Evolutionary conservation across 306 rosid genomes (phyloP).

Genomic region (Carpinus viminea): DNA sequence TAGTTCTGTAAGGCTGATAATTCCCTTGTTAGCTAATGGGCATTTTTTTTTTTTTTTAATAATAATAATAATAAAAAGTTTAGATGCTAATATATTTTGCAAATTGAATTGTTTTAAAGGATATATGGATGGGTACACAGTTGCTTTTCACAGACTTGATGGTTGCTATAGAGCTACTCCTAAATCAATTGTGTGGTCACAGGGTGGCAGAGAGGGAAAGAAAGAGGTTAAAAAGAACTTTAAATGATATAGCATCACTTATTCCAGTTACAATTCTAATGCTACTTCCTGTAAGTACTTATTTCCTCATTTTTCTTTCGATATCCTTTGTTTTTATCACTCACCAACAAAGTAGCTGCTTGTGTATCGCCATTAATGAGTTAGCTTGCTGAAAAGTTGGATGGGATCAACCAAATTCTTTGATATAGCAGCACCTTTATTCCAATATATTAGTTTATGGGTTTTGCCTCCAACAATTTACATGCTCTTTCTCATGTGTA

Average conservation of each 20-base stretch:
- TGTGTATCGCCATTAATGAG: not conserved
- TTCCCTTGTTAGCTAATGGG: conserved; percentile 10
- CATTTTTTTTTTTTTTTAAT: not conserved
- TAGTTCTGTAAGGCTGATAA: conserved; percentile 48
- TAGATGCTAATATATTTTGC: conserved; percentile 32
- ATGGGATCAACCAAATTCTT: not conserved
- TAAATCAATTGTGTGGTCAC: conserved; percentile 46
- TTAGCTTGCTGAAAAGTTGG: conserved; percentile 9
- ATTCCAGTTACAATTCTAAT: conserved; percentile 64
- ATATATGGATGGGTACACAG: conserved; percentile 59
- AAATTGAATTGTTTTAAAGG: conserved; percentile 44
- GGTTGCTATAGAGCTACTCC: conserved; percentile 45
- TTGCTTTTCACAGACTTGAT: conserved; percentile 60
- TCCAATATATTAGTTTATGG: not conserved
- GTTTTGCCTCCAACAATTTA: not conserved
- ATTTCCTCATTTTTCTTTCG: conserved; percentile 2
- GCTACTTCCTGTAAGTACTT: conserved; percentile 63
- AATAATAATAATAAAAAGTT: not conserved
- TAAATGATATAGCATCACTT: conserved; percentile 48
- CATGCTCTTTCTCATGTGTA: not conserved
- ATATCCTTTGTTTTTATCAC: not conserved
- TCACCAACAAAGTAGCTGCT: not conserved
- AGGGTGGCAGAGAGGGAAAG: conserved; percentile 52
- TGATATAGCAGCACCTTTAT: not conserved
- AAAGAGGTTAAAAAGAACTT: conserved; percentile 49